Evolutionary conservation across 768 basidiomycete species (phyloP), one percentile per base, ranked within the genome.

Genomic region (Pulveroboletus sp.): DNA sequence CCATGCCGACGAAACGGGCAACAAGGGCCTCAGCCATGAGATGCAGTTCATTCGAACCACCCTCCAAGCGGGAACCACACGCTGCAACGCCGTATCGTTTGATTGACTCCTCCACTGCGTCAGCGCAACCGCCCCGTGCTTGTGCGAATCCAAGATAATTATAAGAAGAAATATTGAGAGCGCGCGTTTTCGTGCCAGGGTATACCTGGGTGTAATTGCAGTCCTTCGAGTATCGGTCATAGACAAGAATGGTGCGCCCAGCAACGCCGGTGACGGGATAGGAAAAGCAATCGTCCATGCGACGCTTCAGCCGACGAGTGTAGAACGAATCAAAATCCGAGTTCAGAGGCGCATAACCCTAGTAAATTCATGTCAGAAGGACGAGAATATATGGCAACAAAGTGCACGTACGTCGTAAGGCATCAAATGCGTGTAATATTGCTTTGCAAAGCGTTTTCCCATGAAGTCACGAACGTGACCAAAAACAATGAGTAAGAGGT

Each of bases 271-370:
- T 96, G 46, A 90, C 81, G 14, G 95, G 95, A 50, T 90, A 83
- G 1, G 85, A 82, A 72, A 97, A 98, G 64, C 93, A 95, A 64
- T 97, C 93, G 61, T 96, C 93, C 72, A 98, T 85, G 47, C 95
- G 91, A 10, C 79, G 76, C 68, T 98, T 98, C 57, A 98, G 81
- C 4, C 94, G 86, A 44, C 95, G 91, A 52, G 94, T 95, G 76
- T 98, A 98, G 74, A 98, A 99, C 6, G 96, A 98, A 69, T 98
- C 95, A 58, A 98, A 98, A 68, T 98, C 96, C 8, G 93, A 96
- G 71, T 93, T 95, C 53, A 98, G 78, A 6, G 96, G 89, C 2
- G 94, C 95, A 63, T 96, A 94, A 49, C 95, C 96, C 93, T 97
- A 67, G 37, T n/a, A 43, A 14, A 21, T 0, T 28, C 15, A 11